These are phyloP conservation scores for Chionographis japonica DNA, from an alignment of 106 monocot species.

Conservation along the genomic window DNA sequence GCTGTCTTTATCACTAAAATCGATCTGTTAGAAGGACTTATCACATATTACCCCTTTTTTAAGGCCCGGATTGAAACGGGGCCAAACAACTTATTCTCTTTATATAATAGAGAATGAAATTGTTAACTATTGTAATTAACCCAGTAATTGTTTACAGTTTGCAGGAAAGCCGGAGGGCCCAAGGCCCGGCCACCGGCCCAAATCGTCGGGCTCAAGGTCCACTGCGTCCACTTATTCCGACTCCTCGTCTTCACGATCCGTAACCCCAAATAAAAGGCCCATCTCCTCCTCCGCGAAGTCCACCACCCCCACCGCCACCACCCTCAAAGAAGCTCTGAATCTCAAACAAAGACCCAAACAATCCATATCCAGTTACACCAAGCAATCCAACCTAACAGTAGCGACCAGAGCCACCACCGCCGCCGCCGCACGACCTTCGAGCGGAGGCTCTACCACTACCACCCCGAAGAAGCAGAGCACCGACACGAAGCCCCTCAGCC, in stretches of 20 bases:
- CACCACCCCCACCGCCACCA: too few species aligned
- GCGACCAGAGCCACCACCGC: not conserved
- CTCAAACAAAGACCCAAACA: not conserved
- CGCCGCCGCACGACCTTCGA: not conserved
- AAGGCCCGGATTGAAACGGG: too few species aligned
- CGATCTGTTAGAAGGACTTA: too few species aligned
- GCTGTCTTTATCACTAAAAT: too few species aligned
- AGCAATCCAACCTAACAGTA: not conserved
- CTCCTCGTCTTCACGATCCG: slow-evolving; percentile 14
- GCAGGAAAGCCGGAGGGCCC: slow-evolving; percentile 6
- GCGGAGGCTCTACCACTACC: slow-evolving; percentile 1
- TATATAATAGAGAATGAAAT: too few species aligned
- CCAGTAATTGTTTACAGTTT: not conserved
- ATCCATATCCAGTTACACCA: not conserved
- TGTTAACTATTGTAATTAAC: too few species aligned
- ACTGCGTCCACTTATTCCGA: not conserved
- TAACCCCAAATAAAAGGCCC: slow-evolving; percentile 15
- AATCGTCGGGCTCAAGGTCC: slow-evolving; percentile 23
- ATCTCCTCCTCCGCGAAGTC: not conserved
- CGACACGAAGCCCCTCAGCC: not conserved
- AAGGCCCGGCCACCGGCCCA: slow-evolving; percentile 2
- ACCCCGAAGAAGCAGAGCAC: slow-evolving; percentile 7
- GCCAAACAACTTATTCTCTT: too few species aligned
- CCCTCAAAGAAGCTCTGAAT: not conserved
- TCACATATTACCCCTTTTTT: too few species aligned